Percentiles rank a stretch among this genome's conserved stretches.
These are phyloP conservation scores for Murraya koenigii DNA, from an alignment of 345 rosid genomes.

Conservation along the genomic window DNA sequence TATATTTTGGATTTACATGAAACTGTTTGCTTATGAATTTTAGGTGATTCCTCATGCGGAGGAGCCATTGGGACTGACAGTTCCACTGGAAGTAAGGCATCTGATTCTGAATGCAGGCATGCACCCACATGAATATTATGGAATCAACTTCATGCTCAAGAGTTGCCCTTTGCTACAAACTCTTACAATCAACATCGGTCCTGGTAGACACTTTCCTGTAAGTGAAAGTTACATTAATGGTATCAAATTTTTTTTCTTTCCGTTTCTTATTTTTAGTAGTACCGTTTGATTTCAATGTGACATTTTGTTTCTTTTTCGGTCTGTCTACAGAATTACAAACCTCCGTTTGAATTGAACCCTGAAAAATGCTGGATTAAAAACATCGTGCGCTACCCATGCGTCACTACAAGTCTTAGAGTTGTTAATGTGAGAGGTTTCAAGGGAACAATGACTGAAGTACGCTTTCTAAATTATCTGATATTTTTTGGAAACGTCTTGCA, in stretches of 20 bases:
- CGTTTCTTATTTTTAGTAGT: neutral
- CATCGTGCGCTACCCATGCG: conserved; percentile 12
- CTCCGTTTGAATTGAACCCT: conserved; percentile 13
- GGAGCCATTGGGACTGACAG: conserved; percentile 12
- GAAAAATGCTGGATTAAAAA: conserved; percentile 7
- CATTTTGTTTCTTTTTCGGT: too few relatives aligned
- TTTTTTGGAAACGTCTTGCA: conserved; percentile 21
- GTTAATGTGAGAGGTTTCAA: conserved; percentile 35
- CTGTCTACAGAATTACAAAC: conserved; percentile 15
- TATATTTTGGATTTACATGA: neutral
- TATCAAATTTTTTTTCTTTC: neutral
- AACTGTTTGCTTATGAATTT: neutral
- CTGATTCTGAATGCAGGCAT: conserved; percentile 33
- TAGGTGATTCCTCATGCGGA: conserved; percentile 30
- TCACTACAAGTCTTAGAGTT: conserved; percentile 26
- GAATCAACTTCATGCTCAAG: conserved; percentile 34
- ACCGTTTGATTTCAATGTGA: neutral
- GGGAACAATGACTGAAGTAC: conserved; percentile 14
- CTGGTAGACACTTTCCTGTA: conserved; percentile 26
- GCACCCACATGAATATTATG: conserved; percentile 32
- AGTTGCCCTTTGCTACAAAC: conserved; percentile 33
- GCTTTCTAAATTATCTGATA: conserved; percentile 25
- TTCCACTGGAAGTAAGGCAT: conserved; percentile 23
- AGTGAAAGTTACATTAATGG: neutral
- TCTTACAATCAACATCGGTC: conserved; percentile 34